phyloP scores from a whole-genome alignment of 164 flowering plant species.

The Litsea cubeba region DNA sequence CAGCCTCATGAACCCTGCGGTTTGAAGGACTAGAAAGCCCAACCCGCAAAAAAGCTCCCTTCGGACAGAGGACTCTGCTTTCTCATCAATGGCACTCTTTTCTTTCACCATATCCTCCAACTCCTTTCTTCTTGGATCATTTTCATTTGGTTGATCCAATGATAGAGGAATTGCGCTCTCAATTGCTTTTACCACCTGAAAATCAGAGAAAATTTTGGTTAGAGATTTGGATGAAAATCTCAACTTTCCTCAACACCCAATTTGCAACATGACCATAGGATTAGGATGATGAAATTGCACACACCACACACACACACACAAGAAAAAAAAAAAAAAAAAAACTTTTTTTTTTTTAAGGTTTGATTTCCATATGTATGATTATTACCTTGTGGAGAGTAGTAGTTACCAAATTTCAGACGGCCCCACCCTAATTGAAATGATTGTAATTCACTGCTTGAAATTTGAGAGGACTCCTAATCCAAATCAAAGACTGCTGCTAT shows the following conservation, averaged over 20 bases:
- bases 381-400: no score
- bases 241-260: not conserved
- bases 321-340: no score
- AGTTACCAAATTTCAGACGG: no score
- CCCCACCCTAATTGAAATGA: no score
- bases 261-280: no score
- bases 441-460: no score
- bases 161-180: slow-evolving; percentile 27
- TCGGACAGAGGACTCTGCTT: slow-evolving; percentile 32
- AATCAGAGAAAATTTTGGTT: not conserved
- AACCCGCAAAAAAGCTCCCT: slow-evolving; percentile 49
- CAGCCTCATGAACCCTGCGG: slow-evolving; percentile 54
- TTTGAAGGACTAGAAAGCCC: slow-evolving; percentile 38
- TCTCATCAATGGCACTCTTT: slow-evolving; percentile 39
- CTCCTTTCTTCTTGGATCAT: slow-evolving; percentile 40
- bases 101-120: slow-evolving; percentile 39
- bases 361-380: no score
- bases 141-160: slow-evolving; percentile 20
- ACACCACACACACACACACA: no score
- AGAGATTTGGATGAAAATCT: slow-evolving; percentile 8
- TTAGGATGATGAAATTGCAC: no score
- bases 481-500: no score
- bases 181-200: slow-evolving; percentile 60
- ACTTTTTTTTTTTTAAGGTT: no score
- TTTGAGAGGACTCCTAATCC: no score